Evolutionary conservation across 163 green algal genomes (phyloP), one percentile per base, ranked within the genome.

Genomic region (Scenedesmus sp.): DNA sequence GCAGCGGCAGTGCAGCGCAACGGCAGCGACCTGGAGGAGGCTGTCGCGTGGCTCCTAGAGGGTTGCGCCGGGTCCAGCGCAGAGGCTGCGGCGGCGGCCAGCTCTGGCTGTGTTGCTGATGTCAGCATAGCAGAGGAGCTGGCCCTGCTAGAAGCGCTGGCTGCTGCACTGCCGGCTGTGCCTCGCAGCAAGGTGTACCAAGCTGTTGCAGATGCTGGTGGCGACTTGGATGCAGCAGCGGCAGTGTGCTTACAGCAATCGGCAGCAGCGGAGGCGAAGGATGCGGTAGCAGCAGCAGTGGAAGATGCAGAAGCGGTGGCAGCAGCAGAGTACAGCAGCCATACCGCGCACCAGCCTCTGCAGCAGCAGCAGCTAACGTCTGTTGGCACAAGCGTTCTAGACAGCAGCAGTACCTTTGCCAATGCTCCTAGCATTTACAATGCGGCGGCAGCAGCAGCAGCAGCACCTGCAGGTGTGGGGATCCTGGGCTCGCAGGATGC

Each of bases 121-220:
- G 90, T 97, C 43, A 92, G 95, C 90, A 91, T 97, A 18, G 86
- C 87, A 0, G 90, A 94, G 59, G 94, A 97, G 92, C 87, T 97
- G 46, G 78, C 85, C 70, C 44, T 87, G 82, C 51, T 97, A 61
- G 59, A 83, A 65, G 91, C 92, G 1, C 65, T 94, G 24, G 85
- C 93, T 65, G 84, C 81, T 7, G 87, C 82, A n/a, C 72, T 91
- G 82, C 26, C 88, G 92, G 78, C 51, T 15, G 40, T 94, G 7
- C 49, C 81, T 2, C 37, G 73, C 16, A 79, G 73, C 46, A 18
- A 89, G 43, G 16, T 97, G 70, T 92, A 96, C 56, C 78, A 91
- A 78, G 86, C 90, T 37, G 92, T 97, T 30, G 70, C 95, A 46
- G 92, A 95, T 15, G 86, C 80, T 46, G 81, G 89, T 10, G 95